Base-by-base conservation (phyloP, 2,329 filamentous ascomycete species). In the Epichloe bromicola region DNA sequence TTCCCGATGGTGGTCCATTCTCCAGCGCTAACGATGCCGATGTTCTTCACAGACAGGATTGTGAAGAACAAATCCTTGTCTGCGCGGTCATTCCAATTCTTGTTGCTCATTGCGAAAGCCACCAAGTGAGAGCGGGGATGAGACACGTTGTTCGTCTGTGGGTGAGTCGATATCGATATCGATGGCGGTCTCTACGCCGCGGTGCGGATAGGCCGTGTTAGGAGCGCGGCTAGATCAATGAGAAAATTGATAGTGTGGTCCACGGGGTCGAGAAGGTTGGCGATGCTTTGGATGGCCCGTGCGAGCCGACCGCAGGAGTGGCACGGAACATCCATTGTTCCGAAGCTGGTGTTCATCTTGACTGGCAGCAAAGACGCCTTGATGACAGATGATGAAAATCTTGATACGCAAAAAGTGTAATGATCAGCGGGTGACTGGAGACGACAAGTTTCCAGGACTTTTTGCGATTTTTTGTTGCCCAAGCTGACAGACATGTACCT, bases 1-100 rank as follows among this genome's bases (percentile, higher is more conserved):
- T 77, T 78, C 55, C 78, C 78, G 58, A 82, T 81, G 39, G 72
- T 78, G 30, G 71, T 75, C 78, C 78, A 82, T 77, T 82, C 78
- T 15, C 69, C 66, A 52, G 76, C 78, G 63, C 76, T 81, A 63
- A 82, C 80, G 60, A 80, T 71, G 55, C 78, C 78, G 58, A 82
- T 79, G 61, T 80, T 78, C 66, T 82, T 82, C 46, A 80, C 74
- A 3, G 74, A 78, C 39, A 81, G 65, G 53, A 82, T 81, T 49
- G 77, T 79, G 59, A 81, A 80, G 68, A 81, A 81, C 45, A 82
- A 68, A 61, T 82, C 78, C 61, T 78, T 79, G 58, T 82, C 78
- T 54, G 78, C 78, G 53, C 76, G 71, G 58, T 80, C 77, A 59
- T 74, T 78, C 77, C 76, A 80, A 61, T 78, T 78, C 67, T 79